A percentile compares a stretch with the other conserved stretches of the same genome.
Evolutionary conservation across 495 filamentous ascomycete species (phyloP).

Genomic region (Trichocladium antarcticum): DNA sequence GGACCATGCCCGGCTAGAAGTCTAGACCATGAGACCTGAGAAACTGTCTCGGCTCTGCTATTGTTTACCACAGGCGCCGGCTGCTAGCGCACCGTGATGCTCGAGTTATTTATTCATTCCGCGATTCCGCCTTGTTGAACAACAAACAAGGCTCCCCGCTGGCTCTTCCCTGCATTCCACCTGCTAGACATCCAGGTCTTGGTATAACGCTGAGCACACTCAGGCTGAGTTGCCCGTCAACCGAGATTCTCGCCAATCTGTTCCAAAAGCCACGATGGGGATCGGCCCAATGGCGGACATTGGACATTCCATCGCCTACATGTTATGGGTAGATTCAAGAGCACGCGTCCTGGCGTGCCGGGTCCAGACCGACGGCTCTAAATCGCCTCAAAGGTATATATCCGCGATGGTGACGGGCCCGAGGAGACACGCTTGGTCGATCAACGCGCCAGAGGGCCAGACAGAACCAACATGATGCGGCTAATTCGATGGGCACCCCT

Average conservation of each 20-base stretch:
- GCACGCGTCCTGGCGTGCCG: background rate
- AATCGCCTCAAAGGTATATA: background rate
- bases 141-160: background rate
- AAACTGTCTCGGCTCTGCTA: background rate
- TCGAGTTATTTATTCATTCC: background rate
- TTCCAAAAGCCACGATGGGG: background rate
- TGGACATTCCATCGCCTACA: slow-evolving; percentile 3
- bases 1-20: background rate
- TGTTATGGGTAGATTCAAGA: background rate
- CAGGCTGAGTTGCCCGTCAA: background rate
- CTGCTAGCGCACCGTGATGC: background rate
- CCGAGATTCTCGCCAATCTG: background rate
- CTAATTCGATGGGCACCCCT: background rate
- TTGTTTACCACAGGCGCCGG: background rate
- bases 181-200: background rate
- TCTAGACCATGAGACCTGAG: background rate
- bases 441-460: slow-evolving; percentile 5
- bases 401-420: background rate
- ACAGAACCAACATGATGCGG: slow-evolving; percentile 5
- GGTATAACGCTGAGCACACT: background rate
- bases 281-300: background rate
- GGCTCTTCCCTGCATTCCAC: slow-evolving; percentile 6
- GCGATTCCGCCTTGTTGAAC: background rate
- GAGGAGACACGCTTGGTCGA: background rate
- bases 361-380: background rate